These are phyloP conservation scores for Luzula sylvatica DNA, from an alignment of 176 grass and related monocot species.

Conservation along the genomic window DNA sequence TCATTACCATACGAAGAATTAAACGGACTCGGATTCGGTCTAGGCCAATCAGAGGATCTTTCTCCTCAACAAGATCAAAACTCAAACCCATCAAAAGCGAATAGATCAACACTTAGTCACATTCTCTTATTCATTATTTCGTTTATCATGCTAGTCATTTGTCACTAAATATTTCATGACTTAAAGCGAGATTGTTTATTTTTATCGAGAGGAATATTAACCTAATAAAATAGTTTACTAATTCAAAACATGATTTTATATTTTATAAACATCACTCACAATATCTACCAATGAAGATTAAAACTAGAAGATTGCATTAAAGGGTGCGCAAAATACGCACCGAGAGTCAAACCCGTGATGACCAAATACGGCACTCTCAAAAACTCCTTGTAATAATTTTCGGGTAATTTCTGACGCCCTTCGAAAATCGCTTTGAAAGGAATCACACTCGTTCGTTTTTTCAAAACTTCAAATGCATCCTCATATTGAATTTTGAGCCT, in stretches of 20 bases:
- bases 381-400: slow-evolving; percentile 90
- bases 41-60: slow-evolving; percentile 21
- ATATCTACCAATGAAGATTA: slow-evolving; percentile 66
- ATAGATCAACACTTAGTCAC: neutral
- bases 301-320: slow-evolving; percentile 93
- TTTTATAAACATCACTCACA: neutral
- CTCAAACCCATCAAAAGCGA: slow-evolving; percentile 18
- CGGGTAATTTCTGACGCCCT: slow-evolving; percentile 72
- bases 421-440: slow-evolving; percentile 74
- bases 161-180: neutral
- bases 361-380: slow-evolving; percentile 60
- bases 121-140: slow-evolving; percentile 7
- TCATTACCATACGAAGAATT: slow-evolving; percentile 21
- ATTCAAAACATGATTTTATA: slow-evolving; percentile 1
- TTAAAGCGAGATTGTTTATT: neutral
- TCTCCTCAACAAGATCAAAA: slow-evolving; percentile 5
- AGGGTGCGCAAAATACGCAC: slow-evolving; percentile 77
- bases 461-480: slow-evolving; percentile 57
- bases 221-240: no score
- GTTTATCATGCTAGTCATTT: slow-evolving; percentile 4
- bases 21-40: slow-evolving; percentile 13
- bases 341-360: slow-evolving; percentile 66
- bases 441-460: slow-evolving; percentile 70
- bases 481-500: slow-evolving; percentile 51
- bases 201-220: no score